Evolutionary conservation across 2,329 filamentous ascomycete genomes (phyloP).

Genomic region (Apiospora pterosperma): DNA sequence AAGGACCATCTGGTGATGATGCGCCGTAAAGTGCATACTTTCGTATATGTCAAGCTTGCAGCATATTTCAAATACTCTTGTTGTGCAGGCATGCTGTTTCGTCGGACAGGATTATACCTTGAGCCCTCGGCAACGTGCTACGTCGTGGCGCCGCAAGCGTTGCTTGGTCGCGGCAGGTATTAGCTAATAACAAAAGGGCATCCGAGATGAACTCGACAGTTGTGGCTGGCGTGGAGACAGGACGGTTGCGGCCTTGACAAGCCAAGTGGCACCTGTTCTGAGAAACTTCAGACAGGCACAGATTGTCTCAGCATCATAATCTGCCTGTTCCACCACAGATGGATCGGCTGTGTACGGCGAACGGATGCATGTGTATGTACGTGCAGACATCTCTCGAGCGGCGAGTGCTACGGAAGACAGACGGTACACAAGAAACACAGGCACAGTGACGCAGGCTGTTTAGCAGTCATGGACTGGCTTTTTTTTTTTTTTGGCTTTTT

Average conservation of each 20-base stretch:
- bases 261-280: slow-evolving; percentile 5
- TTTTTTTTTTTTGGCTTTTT: neutral
- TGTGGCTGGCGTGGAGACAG: slow-evolving; percentile 2
- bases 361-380: slow-evolving; percentile 1
- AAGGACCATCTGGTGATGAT: neutral
- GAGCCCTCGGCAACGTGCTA: neutral
- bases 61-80: neutral
- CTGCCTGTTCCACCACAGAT: slow-evolving; percentile 5
- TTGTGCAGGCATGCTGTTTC: neutral
- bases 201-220: neutral
- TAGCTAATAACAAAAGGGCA: neutral
- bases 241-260: slow-evolving; percentile 6
- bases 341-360: slow-evolving; percentile 6
- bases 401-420: neutral
- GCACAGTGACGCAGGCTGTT: neutral
- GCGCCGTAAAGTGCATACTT: neutral
- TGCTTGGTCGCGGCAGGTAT: neutral
- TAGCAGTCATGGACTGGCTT: neutral
- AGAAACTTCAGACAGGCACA: slow-evolving; percentile 4
- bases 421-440: neutral
- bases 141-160: slow-evolving; percentile 1
- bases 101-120: neutral
- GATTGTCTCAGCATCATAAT: slow-evolving; percentile 7
- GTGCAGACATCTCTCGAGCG: neutral
- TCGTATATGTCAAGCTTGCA: neutral